phyloP scores from a whole-genome alignment of 352 stramenopile genomes.

The Phytophthora constricta region DNA sequence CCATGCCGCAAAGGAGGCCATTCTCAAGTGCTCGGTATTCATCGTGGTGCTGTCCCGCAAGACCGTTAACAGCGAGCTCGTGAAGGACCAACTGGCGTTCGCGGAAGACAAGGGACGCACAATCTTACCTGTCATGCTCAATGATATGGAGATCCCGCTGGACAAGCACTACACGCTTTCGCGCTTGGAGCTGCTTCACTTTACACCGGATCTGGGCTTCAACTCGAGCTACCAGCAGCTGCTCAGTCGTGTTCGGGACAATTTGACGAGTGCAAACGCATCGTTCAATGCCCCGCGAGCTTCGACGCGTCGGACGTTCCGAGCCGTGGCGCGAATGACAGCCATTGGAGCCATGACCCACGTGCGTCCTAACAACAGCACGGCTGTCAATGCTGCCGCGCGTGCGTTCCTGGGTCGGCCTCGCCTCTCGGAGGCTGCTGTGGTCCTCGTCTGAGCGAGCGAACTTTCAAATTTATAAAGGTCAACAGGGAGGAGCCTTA shows the following conservation, averaged over 20 bases:
- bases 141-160: slow-evolving; percentile 73
- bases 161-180: slow-evolving; percentile 85
- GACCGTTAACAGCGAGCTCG: slow-evolving; percentile 70
- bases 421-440: slow-evolving; percentile 32
- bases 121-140: slow-evolving; percentile 81
- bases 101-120: slow-evolving; percentile 77
- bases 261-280: slow-evolving; percentile 38
- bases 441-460: slow-evolving; percentile 29
- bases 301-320: slow-evolving; percentile 38
- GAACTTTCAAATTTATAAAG: slow-evolving; percentile 31
- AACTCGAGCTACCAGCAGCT: slow-evolving; percentile 73
- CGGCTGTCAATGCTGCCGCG: slow-evolving; percentile 29
- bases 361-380: slow-evolving; percentile 31
- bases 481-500: background rate
- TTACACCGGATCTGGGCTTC: slow-evolving; percentile 81
- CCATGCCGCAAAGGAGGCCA: slow-evolving; percentile 74
- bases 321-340: slow-evolving; percentile 41
- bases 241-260: slow-evolving; percentile 52
- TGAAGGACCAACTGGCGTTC: slow-evolving; percentile 83
- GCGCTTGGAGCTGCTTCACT: slow-evolving; percentile 75
- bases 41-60: slow-evolving; percentile 76
- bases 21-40: slow-evolving; percentile 78
- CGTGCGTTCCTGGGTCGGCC: slow-evolving; percentile 35
- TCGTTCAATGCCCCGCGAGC: slow-evolving; percentile 38
- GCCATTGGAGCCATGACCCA: slow-evolving; percentile 37